Percentiles rank a stretch among this genome's conserved stretches.
These are phyloP conservation scores for Trichothecium roseum DNA, from an alignment of 2,329 filamentous ascomycete species.

Conservation along the genomic window DNA sequence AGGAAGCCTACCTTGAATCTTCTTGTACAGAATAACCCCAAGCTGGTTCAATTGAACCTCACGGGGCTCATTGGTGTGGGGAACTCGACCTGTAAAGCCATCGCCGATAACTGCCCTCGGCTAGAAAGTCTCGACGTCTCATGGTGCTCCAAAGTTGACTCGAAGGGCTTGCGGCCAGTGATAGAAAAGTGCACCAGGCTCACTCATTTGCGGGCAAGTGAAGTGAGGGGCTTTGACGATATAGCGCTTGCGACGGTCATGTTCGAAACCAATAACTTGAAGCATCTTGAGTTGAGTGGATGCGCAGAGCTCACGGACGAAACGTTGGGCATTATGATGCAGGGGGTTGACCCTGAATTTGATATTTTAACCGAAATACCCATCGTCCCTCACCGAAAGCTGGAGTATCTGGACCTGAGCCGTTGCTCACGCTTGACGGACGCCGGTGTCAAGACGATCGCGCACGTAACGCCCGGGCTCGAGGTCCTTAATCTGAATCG, in stretches of 20 bases:
- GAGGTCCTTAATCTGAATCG: conserved; percentile 78
- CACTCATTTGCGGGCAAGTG: conserved; percentile 70
- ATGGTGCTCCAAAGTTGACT: conserved; percentile 83
- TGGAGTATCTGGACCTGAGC: conserved; percentile 79
- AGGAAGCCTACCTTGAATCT: conserved; percentile 67
- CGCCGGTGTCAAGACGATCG: conserved; percentile 58
- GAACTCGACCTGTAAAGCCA: conserved; percentile 77
- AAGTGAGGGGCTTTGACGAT: conserved; percentile 71
- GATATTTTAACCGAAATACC: conserved; percentile 71
- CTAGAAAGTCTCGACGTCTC: conserved; percentile 83
- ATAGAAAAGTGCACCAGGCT: conserved; percentile 63
- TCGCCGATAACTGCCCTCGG: conserved; percentile 68
- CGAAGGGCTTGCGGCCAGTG: conserved; percentile 62
- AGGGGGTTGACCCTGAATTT: conserved; percentile 65
- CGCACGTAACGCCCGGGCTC: conserved; percentile 64
- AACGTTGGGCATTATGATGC: conserved; percentile 61
- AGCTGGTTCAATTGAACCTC: conserved; percentile 75
- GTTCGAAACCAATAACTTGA: conserved; percentile 71
- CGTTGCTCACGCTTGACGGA: conserved; percentile 68
- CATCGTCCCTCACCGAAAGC: conserved; percentile 63
- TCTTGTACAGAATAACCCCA: conserved; percentile 62
- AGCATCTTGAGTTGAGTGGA: conserved; percentile 71
- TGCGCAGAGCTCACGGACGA: conserved; percentile 71
- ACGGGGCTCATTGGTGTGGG: conserved; percentile 71
- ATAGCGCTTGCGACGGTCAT: conserved; percentile 60